Conservation (phyloP, 768 basidiomycete genomes). For the Cyclocybe cylindracea region DNA sequence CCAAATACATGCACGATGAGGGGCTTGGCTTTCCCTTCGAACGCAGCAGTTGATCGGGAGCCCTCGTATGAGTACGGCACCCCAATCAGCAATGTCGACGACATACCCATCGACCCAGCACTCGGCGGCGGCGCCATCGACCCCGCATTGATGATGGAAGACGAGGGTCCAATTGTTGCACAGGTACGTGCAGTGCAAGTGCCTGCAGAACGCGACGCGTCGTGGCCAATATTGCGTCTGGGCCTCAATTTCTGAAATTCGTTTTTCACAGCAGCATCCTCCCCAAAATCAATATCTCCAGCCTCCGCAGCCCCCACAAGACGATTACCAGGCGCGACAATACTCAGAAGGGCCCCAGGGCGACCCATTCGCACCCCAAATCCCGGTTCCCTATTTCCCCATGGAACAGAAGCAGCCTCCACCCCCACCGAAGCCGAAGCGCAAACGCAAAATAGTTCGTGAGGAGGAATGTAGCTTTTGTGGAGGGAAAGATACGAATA, state of each 20-base stretch:
- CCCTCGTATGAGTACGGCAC: conserved; percentile 60
- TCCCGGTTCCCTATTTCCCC: conserved; percentile 50
- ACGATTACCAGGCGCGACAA: conserved; percentile 41
- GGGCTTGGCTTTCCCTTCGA: conserved; percentile 58
- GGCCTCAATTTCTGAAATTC: conserved; percentile 23
- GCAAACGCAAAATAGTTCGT: conserved; percentile 44
- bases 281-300: conserved; percentile 23
- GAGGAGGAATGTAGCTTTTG: conserved; percentile 83
- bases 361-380: conserved; percentile 78
- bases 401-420: conserved; percentile 42
- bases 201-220: conserved; percentile 66
- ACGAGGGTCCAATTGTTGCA: conserved; percentile 21
- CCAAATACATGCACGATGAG: conserved; percentile 47
- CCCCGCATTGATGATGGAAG: conserved; percentile 44
- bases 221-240: conserved; percentile 36
- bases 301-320: conserved; percentile 22
- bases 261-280: conserved; percentile 26
- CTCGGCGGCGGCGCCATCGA: conserved; percentile 56
- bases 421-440: conserved; percentile 48
- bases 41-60: conserved; percentile 52
- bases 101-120: conserved; percentile 83
- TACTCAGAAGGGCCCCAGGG: conserved; percentile 80
- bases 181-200: conserved; percentile 38
- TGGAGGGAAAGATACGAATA: conserved; percentile 59
- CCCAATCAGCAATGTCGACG: conserved; percentile 56